A percentile compares a stretch with the other conserved stretches of the same genome.
phyloP scores from a whole-genome alignment of 768 basidiomycete species.

The Ramaria rubella region DNA sequence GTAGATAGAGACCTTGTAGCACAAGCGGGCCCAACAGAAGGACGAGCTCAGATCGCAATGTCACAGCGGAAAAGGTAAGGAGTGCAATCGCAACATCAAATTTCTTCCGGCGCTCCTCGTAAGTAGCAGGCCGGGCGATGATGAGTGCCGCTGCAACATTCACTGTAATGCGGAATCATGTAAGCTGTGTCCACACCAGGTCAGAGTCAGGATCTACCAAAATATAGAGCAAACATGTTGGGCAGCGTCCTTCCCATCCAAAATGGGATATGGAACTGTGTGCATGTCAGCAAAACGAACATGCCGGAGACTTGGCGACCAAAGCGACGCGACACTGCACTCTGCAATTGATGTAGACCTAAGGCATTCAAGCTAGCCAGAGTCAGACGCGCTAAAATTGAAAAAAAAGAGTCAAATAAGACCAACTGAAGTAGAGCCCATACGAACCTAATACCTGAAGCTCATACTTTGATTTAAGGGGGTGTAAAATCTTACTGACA shows the following conservation, averaged over 20 bases:
- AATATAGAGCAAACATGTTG: conserved; percentile 84
- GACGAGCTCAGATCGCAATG: conserved; percentile 76
- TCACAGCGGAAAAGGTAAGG: conserved; percentile 57
- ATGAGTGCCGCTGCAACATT: conserved; percentile 50
- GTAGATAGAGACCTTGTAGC: conserved; percentile 43
- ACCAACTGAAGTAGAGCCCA: neutral
- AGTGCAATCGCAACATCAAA: conserved; percentile 45
- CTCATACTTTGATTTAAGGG: conserved; percentile 51
- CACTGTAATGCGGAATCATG: conserved; percentile 34
- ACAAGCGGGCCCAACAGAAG: conserved; percentile 57
- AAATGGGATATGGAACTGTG: conserved; percentile 88
- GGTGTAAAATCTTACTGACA: conserved; percentile 35
- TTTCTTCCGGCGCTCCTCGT: conserved; percentile 28
- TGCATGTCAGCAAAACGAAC: conserved; percentile 64
- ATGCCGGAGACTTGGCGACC: conserved; percentile 49
- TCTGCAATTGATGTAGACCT: conserved; percentile 56
- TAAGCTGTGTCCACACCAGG: neutral
- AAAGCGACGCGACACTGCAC: conserved; percentile 56
- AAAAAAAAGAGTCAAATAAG: neutral
- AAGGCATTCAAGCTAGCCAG: conserved; percentile 61
- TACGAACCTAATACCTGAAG: conserved; percentile 63
- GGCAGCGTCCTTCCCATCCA: conserved; percentile 93
- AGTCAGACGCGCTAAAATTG: conserved; percentile 57
- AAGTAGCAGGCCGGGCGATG: too few species aligned
- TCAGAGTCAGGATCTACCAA: conserved; percentile 41